These are phyloP conservation scores for Cephalotrichum gorgonifer DNA, from an alignment of 2,329 filamentous ascomycete genomes.

Conservation along the genomic window DNA sequence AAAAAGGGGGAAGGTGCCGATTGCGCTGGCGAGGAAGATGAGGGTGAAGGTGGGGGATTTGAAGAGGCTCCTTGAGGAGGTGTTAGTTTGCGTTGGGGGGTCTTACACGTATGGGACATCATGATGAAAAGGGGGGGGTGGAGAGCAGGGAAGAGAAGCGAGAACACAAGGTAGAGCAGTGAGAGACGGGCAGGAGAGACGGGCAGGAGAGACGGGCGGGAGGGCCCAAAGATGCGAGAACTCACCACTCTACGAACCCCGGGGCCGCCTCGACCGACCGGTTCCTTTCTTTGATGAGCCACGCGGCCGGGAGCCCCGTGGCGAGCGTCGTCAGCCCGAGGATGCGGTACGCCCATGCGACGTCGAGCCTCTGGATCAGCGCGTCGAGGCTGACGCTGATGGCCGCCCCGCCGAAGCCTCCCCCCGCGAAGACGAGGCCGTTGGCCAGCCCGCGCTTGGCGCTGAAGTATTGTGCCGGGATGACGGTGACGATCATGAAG, in stretches of 20 bases:
- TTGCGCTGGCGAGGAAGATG: conserved; percentile 41
- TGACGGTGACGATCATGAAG: conserved; percentile 36
- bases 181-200: too few species aligned
- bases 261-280: conserved; percentile 21
- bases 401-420: conserved; percentile 44
- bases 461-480: conserved; percentile 44
- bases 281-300: conserved; percentile 36
- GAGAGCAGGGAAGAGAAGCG: background rate
- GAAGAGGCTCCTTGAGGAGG: conserved; percentile 33
- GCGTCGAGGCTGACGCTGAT: conserved; percentile 38
- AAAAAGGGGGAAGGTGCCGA: conserved; percentile 50
- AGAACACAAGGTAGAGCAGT: background rate
- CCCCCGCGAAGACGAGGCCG: conserved; percentile 41
- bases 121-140: background rate
- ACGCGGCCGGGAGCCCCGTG: conserved; percentile 46
- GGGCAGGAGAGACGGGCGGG: background rate
- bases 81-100: background rate
- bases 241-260: conserved; percentile 38
- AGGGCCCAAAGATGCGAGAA: background rate
- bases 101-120: background rate
- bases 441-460: conserved; percentile 43
- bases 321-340: conserved; percentile 39
- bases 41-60: conserved; percentile 37
- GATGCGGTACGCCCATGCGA: conserved; percentile 41
- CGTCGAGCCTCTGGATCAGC: conserved; percentile 33